Evolutionary conservation across 495 filamentous ascomycete genomes (phyloP), one percentile per base, ranked within the genome.

Genomic region (Mytilinidion resinicola): DNA sequence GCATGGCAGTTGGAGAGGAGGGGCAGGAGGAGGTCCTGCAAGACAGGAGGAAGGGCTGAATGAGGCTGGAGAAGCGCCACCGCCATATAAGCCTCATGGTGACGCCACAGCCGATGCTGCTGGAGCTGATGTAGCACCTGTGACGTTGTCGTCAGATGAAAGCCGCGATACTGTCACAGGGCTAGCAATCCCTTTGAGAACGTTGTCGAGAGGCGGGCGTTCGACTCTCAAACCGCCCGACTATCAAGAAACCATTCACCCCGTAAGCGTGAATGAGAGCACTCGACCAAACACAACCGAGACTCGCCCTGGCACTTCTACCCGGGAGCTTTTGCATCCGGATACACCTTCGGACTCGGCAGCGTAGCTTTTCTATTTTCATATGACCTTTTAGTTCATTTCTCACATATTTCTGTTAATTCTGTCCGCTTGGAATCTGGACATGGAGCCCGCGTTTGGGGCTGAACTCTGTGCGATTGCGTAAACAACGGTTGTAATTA

Each of bases 31-130:
- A 21, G 53, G 35, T 2, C 25, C 53, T 25, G 33, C 55, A 1
- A 59, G 66, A 39, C 53, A 56, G 14, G 71, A 72, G 48, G 74
- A 76, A 55, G 74, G 74, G 30, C 56, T 76, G 25, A 67, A 76
- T 61, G 74, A 75, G 62, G 37, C 61, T 9, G 74, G 72, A 19
- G 73, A 75, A 57, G 70, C 74, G 9, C 74, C 74, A 9, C 74
- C 74, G 41, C 68, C 72, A 1, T 76, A 76, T 61, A 50, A 65
- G 47, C 63, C 68, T 4, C 56, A 44, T 51, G 52, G 47, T 35
- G 50, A 55, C 30, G 51, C 15, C 19, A 56, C 47, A 34, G 42
- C 37, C 9, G 25, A 30, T 30, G 35, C 58, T 57, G 66, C 56
- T 20, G 46, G 35, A 19, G 46, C 51, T 51, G 41, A 19, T 5